phyloP scores from a whole-genome alignment of 768 basidiomycete species.

The Mycena latifolia region DNA sequence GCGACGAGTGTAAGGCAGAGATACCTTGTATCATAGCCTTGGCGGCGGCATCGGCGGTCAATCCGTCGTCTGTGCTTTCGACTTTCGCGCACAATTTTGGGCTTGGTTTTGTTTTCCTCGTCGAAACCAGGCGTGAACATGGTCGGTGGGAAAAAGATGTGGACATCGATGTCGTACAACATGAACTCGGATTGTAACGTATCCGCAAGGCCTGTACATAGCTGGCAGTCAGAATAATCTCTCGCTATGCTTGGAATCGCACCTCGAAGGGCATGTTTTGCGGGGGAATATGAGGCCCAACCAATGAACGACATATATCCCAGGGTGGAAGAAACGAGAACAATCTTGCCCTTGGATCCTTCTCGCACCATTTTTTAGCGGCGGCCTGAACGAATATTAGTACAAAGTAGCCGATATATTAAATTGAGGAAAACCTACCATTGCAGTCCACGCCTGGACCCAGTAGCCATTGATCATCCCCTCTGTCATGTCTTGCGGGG shows the following conservation, averaged over 20 bases:
- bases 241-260: constrained; percentile 19
- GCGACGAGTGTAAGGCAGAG: too few relatives aligned
- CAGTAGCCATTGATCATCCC: constrained; percentile 61
- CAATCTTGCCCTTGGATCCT: constrained; percentile 74
- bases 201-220: constrained; percentile 88
- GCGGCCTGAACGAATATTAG: constrained; percentile 62
- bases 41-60: constrained; percentile 76
- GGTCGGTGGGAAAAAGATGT: constrained; percentile 86
- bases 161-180: constrained; percentile 82
- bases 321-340: constrained; percentile 81
- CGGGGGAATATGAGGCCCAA: constrained; percentile 84
- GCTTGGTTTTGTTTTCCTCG: constrained; percentile 83
- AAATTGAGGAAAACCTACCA: constrained; percentile 50
- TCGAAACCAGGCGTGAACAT: constrained; percentile 85
- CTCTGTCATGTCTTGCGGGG: constrained; percentile 64
- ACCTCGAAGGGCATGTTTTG: constrained; percentile 91
- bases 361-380: constrained; percentile 70
- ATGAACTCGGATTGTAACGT: constrained; percentile 83
- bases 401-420: too few relatives aligned
- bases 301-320: constrained; percentile 84
- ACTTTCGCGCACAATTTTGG: constrained; percentile 79
- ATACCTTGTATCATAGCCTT: constrained; percentile 68
- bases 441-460: constrained; percentile 68
- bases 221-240: background rate
- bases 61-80: constrained; percentile 77